Conservation (phyloP, 1,139 yeast genomes). For the Diutina siamensis region DNA sequence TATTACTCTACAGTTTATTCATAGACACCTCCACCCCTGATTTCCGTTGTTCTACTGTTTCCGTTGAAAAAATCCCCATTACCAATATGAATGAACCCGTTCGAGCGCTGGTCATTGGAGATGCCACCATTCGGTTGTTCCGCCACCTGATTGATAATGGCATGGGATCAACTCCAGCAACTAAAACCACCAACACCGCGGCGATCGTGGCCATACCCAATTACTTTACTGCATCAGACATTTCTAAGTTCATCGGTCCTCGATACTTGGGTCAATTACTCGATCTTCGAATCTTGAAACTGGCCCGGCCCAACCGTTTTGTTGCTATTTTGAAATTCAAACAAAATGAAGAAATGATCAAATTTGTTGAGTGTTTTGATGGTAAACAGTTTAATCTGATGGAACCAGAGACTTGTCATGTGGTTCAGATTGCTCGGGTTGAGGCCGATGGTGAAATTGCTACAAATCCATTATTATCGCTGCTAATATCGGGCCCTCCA, state of each 20-base stretch:
- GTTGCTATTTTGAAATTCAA: slow-evolving; percentile 71
- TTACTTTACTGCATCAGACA: slow-evolving; percentile 76
- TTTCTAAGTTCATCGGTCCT: slow-evolving; percentile 70
- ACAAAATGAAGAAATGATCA: slow-evolving; percentile 40
- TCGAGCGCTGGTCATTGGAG: background rate
- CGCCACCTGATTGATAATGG: no score
- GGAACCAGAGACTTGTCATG: slow-evolving; percentile 85
- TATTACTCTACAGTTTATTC: background rate
- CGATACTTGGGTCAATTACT: slow-evolving; percentile 44
- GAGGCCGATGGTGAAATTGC: background rate
- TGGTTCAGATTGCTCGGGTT: slow-evolving; percentile 56
- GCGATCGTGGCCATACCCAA: slow-evolving; percentile 81
- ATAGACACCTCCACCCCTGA: background rate
- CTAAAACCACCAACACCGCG: slow-evolving; percentile 24
- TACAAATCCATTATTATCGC: slow-evolving; percentile 24
- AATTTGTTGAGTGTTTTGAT: slow-evolving; percentile 55
- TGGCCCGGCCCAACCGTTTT: slow-evolving; percentile 58
- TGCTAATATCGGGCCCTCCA: slow-evolving; percentile 39
- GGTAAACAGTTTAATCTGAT: slow-evolving; percentile 73
- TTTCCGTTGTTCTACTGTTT: background rate
- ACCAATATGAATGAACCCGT: background rate
- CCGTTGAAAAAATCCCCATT: background rate
- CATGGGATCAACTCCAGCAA: no score
- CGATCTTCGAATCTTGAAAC: slow-evolving; percentile 62
- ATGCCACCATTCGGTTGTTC: background rate